Percentiles rank a stretch among this genome's conserved stretches.
Evolutionary conservation across 805 yeast genomes (phyloP).

Genomic region (Monosporozyma servazzii): DNA sequence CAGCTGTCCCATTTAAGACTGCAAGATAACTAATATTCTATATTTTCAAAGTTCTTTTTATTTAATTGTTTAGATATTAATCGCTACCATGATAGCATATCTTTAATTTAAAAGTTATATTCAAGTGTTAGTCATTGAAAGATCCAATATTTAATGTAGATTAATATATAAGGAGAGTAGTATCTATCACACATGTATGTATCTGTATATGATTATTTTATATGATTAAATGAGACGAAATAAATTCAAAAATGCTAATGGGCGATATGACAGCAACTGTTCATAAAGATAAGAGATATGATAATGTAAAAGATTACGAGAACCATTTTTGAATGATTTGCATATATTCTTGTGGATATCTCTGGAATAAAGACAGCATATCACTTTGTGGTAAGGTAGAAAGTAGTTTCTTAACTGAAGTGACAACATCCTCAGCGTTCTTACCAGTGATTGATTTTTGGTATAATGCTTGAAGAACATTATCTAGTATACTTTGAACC

Average conservation of each 20-base stretch:
- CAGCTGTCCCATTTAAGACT: conserved; percentile 27
- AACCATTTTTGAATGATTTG: conserved; percentile 55
- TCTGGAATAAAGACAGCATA: conserved; percentile 54
- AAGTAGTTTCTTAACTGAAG: conserved; percentile 54
- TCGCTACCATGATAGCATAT: not conserved
- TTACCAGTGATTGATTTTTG: conserved; percentile 59
- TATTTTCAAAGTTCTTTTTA: not conserved
- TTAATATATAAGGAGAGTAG: not conserved
- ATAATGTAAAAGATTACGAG: conserved; percentile 16
- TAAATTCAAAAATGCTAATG: not conserved
- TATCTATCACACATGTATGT: not conserved
- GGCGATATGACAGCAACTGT: not conserved
- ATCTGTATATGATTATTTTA: not conserved
- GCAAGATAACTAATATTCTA: conserved; percentile 7
- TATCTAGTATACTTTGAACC: conserved; percentile 53
- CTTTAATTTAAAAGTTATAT: too few relatives aligned
- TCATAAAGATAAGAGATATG: not conserved
- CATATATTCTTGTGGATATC: conserved; percentile 53
- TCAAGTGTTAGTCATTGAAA: not conserved
- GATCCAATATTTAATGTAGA: not conserved
- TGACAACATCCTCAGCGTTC: conserved; percentile 57
- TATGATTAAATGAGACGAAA: not conserved
- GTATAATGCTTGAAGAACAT: conserved; percentile 66
- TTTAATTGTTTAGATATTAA: not conserved
- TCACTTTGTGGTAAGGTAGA: conserved; percentile 58